Base-by-base conservation (phyloP, 2,329 filamentous ascomycete genomes). In the Colletotrichum ledebouriae region DNA sequence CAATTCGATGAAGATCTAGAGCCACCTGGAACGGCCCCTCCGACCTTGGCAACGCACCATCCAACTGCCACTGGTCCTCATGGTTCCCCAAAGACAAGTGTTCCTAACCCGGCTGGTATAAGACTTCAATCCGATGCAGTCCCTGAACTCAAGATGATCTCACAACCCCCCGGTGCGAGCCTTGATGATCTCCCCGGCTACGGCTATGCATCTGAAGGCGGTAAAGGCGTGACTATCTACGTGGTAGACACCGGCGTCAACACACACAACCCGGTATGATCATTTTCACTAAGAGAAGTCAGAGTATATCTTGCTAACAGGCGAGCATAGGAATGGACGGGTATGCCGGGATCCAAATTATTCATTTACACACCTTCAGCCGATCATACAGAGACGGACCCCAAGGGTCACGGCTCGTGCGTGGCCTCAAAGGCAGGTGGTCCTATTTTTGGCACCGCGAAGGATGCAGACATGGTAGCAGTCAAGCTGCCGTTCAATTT, bases 371-470 rank as follows among this genome's bases (percentile, higher is more conserved):
- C 25, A 22, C 42, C 58, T 3, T 25, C 15, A 1, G 50, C 25
- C 13, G 5, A 2, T 1, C 12, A 20, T 1, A 15, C 25, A 2
- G 44, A 52, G 50, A 29, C 25, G 1, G 58, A 62, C 25, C 13
- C 17, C 3, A 3, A 33, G 11, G 37, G 52, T 10, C 63, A 63
- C 17, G 63, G 63, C 44, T 29, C 63, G 1, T 67, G 63, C 6
- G 63, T 67, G 7, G 63, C 63, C 4, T 67, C 63, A 7, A 67
- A 67, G 17, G 42, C 52, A n/a, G 25, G 42, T 5, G 63, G 63
- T 2, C 63, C 63, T 1, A 9, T 15, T 5, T 63, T 57, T 6
- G 59, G 63, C 42, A 67, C 63, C 3, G 63, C 63, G 6, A 67
- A 67, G 20, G 34, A 57, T 3, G 63, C 58, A 17, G 37, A 67